Base-by-base conservation (phyloP, 2,329 filamentous ascomycete genomes). In the Fusarium sp. region DNA sequence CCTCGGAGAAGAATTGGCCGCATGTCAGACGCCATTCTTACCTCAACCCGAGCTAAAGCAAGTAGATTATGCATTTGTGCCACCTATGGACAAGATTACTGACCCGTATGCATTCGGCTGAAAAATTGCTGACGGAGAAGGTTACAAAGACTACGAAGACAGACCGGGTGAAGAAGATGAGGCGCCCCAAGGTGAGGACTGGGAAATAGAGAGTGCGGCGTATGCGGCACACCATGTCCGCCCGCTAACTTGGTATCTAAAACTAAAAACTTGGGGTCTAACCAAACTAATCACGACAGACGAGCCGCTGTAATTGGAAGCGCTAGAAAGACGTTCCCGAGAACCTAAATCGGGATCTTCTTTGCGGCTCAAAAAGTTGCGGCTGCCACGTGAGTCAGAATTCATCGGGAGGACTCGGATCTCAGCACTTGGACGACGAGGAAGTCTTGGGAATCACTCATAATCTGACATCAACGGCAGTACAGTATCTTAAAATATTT, bases 331-430 rank as follows among this genome's bases (percentile, higher is more conserved):
- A 20, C 16, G 30, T 48, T 51, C 56, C 29, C 41, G 58, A 67
- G 11, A 32, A 47, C 40, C 40, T 54, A 62, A 56, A 58, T 63
- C 48, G 42, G 57, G 56, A 62, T 25, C 13, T 32, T 57, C 47
- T 24, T 34, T 52, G 52, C 55, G 40, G 45, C 63, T 69, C 53
- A 56, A 70, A 63, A 68, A 67, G 60, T 65, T 58, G 53, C 45
- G 14, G 41, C 41, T 42, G 27, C 68, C 70, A 75, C 66, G 70
- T 75, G 70, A 74, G 61, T 61, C 37, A 41, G 29, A 41, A 55
- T 51, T 48, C 25, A 57, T 74, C 73, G 71, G 73, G 52, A 74
- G 62, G 62, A 75, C 34, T 73, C 73, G 73, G 73, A 57, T 52
- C 47, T 49, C 54, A 29, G 25, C 44, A 49, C 30, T 46, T 27